Conservation (phyloP, 2,329 filamentous ascomycete species). For the Aureobasidium sp. region DNA sequence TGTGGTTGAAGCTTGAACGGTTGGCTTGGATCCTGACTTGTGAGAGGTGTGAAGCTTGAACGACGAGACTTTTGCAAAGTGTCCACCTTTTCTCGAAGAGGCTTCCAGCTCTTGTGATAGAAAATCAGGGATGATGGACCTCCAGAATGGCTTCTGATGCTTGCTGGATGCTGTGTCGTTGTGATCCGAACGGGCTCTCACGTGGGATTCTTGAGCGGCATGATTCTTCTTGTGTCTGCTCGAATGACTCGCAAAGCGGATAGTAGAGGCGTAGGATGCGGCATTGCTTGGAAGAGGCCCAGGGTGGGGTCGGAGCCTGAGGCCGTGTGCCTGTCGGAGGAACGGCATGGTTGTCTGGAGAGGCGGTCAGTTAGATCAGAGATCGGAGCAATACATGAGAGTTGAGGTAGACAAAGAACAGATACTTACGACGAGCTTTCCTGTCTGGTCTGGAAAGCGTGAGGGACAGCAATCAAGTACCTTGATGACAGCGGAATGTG, state of each 20-base stretch:
- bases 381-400: background rate
- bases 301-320: background rate
- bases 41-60: conserved; percentile 15
- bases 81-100: background rate
- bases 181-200: conserved; percentile 28
- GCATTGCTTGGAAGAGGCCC: background rate
- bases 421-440: background rate
- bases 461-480: background rate
- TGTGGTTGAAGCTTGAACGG: conserved; percentile 17
- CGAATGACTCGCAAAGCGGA: conserved; percentile 2
- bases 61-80: conserved; percentile 2
- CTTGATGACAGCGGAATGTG: background rate
- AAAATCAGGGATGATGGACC: conserved; percentile 15
- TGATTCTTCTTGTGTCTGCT: background rate
- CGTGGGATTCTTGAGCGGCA: background rate
- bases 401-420: background rate
- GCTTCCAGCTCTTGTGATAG: background rate
- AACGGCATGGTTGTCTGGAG: conserved; percentile 2
- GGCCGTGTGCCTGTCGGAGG: background rate
- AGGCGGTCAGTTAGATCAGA: background rate
- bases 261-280: background rate
- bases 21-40: conserved; percentile 11
- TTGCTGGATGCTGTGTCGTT: conserved; percentile 38
- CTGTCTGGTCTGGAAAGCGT: background rate
- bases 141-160: conserved; percentile 31